phyloP scores from a whole-genome alignment of 2,329 filamentous ascomycete genomes.

The Fusarium anthophilum region DNA sequence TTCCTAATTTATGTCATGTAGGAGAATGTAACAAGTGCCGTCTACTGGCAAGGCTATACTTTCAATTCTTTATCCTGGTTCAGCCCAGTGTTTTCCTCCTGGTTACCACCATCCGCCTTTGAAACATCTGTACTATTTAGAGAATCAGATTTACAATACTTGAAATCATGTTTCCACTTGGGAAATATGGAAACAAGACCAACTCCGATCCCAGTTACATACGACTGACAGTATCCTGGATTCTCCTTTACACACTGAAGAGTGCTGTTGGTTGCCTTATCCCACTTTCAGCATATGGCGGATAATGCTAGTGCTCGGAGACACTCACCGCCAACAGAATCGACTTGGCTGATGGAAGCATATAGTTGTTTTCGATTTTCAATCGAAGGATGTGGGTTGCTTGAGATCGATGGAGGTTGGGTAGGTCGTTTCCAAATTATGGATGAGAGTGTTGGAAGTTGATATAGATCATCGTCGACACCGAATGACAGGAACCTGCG shows the following conservation, averaged over 20 bases:
- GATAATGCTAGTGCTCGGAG: no score
- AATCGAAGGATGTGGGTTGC: accelerated
- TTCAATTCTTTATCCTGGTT: background rate
- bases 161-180: background rate
- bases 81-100: background rate
- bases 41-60: background rate
- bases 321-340: background rate
- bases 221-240: conserved; percentile 41
- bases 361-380: background rate
- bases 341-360: background rate
- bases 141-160: background rate
- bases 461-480: background rate
- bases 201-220: conserved; percentile 13
- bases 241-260: background rate
- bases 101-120: background rate
- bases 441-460: background rate
- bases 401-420: background rate
- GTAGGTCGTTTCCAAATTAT: background rate
- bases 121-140: background rate
- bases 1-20: background rate
- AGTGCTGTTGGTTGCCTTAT: background rate
- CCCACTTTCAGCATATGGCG: background rate
- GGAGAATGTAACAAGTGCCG: background rate
- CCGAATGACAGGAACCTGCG: background rate
- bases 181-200: background rate